phyloP scores from a whole-genome alignment of 108 stramenopile species.

The Cyclotella atomus region DNA sequence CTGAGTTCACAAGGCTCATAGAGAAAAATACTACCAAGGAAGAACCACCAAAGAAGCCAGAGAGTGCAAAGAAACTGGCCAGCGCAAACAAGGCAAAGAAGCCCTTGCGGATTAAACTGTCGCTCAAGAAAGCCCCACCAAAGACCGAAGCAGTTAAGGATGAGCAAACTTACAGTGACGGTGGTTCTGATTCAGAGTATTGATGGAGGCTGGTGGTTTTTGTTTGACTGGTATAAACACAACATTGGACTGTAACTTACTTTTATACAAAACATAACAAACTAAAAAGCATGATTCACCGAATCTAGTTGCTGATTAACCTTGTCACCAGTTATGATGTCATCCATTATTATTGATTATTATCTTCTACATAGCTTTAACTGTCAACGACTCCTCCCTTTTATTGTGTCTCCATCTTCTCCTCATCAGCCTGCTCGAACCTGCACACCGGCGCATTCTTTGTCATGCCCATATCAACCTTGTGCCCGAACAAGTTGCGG shows the following conservation, averaged over 20 bases:
- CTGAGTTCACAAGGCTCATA: slow-evolving; percentile 78
- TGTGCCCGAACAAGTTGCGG: slow-evolving; percentile 99
- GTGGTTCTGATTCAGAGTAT: slow-evolving; percentile 9
- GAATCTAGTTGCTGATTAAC: too few relatives aligned
- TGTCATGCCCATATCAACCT: slow-evolving; percentile 96
- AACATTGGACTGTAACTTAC: neutral
- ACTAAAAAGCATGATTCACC: too few relatives aligned
- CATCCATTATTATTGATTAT: too few relatives aligned
- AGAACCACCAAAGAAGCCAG: neutral
- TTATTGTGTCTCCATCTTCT: slow-evolving; percentile 2
- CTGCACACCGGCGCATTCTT: slow-evolving; percentile 94
- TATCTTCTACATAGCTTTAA: too few relatives aligned
- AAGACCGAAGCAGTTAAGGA: slow-evolving; percentile 6
- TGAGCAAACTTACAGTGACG: slow-evolving; percentile 1
- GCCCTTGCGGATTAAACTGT: slow-evolving; percentile 44
- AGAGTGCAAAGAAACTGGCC: neutral
- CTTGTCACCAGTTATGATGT: too few relatives aligned
- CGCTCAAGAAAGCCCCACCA: slow-evolving; percentile 24
- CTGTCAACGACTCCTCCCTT: neutral
- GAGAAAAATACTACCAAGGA: slow-evolving; percentile 64
- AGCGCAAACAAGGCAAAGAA: slow-evolving; percentile 8
- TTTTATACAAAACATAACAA: neutral
- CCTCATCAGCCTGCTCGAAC: slow-evolving; percentile 61
- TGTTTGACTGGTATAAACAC: too few relatives aligned
- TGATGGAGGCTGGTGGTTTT: neutral